A percentile compares a stretch with the other conserved stretches of the same genome.
These are phyloP conservation scores for Aureobasidium sp. DNA, from an alignment of 2,329 filamentous ascomycete genomes.

Conservation along the genomic window DNA sequence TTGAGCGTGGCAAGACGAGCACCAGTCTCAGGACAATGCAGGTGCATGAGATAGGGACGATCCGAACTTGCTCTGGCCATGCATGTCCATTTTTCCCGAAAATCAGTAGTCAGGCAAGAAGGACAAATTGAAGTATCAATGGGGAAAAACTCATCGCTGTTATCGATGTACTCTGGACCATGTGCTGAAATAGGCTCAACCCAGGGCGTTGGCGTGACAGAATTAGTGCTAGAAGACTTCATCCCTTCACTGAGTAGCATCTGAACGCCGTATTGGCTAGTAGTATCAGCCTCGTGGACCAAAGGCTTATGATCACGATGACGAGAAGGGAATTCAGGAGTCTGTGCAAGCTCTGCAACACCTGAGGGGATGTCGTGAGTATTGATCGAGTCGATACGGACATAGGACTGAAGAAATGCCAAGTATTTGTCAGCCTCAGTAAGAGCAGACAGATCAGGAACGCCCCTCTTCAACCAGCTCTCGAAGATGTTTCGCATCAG, in stretches of 20 bases:
- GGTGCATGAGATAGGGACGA: background rate
- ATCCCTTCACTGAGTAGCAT: background rate
- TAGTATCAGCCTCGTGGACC: background rate
- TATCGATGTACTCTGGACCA: background rate
- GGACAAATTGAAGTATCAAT: background rate
- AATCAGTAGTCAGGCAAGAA: background rate
- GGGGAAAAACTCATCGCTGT: background rate
- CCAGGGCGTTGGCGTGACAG: background rate
- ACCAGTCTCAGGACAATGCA: background rate
- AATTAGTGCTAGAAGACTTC: background rate
- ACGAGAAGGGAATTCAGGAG: background rate
- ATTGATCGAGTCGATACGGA: background rate
- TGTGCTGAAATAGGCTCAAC: background rate
- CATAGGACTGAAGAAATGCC: background rate
- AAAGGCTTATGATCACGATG: background rate
- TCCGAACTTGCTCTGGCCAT: background rate
- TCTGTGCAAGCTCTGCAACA: background rate
- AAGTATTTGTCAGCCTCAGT: background rate
- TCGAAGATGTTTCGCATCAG: background rate
- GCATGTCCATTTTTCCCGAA: background rate
- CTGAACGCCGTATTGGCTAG: no score
- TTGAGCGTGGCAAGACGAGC: background rate
- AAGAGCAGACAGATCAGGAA: background rate
- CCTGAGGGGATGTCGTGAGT: background rate
- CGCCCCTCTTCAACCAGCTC: background rate